Evolutionary conservation across 2,329 filamentous ascomycete species (phyloP).

Genomic region (Westerdykella aurantiaca): DNA sequence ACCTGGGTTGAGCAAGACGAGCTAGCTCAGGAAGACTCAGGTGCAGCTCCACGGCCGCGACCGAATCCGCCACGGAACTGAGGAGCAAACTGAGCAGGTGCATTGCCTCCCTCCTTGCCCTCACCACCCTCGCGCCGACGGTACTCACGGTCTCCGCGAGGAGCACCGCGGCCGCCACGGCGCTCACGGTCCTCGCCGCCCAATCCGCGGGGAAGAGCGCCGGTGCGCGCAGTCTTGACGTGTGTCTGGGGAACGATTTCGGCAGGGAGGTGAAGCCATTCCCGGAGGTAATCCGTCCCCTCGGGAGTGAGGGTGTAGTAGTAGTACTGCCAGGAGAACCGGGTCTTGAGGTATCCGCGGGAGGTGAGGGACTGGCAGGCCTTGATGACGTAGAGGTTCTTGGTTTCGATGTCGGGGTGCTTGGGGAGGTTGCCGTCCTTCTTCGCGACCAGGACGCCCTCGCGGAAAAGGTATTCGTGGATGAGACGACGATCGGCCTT

Average conservation of each 20-base stretch:
- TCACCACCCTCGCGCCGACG: slow-evolving; percentile 81
- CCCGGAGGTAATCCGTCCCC: slow-evolving; percentile 99
- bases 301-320: slow-evolving; percentile 99
- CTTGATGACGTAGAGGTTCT: slow-evolving; percentile 99
- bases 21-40: slow-evolving; percentile 30
- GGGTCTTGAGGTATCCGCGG: slow-evolving; percentile 98
- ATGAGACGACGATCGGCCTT: slow-evolving; percentile 99
- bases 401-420: slow-evolving; percentile 97
- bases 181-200: slow-evolving; percentile 80
- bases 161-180: slow-evolving; percentile 60
- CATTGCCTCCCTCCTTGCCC: slow-evolving; percentile 46
- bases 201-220: slow-evolving; percentile 98
- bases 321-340: slow-evolving; percentile 74
- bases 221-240: slow-evolving; percentile 99
- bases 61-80: slow-evolving; percentile 41
- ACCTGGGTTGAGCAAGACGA: slow-evolving; percentile 17
- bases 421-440: slow-evolving; percentile 99
- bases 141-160: slow-evolving; percentile 54
- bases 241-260: slow-evolving; percentile 99
- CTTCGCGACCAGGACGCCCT: slow-evolving; percentile 88
- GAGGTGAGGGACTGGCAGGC: slow-evolving; percentile 97
- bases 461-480: slow-evolving; percentile 89
- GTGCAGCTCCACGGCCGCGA: slow-evolving; percentile 36
- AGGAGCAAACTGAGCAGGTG: slow-evolving; percentile 39
- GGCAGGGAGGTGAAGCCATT: slow-evolving; percentile 99